Conservation (phyloP, 2,329 filamentous ascomycete species). For the Pseudogymnoascus sp. region DNA sequence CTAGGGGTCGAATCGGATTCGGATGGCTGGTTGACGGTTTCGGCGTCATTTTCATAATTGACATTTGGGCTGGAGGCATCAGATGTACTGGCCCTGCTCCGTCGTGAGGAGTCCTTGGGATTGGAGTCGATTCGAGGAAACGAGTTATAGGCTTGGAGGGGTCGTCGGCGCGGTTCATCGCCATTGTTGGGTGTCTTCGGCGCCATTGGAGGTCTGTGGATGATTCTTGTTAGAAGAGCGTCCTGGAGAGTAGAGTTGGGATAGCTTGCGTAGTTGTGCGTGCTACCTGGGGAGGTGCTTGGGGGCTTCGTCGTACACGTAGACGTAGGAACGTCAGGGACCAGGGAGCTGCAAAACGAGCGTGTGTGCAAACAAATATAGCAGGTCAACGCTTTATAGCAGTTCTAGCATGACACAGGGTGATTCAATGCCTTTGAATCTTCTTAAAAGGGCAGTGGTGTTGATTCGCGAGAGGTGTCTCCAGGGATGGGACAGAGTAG, state of each 20-base stretch:
- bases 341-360: neutral
- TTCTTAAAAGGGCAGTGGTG: neutral
- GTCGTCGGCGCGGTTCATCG: conserved; percentile 21
- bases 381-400: neutral
- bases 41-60: neutral
- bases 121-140: conserved; percentile 29
- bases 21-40: neutral
- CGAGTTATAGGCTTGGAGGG: conserved; percentile 30
- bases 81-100: conserved; percentile 25
- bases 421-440: neutral
- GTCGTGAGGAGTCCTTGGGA: conserved; percentile 17
- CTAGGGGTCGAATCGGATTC: neutral
- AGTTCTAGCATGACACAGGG: neutral
- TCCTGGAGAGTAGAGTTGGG: neutral
- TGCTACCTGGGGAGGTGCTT: conserved; percentile 1
- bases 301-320: neutral
- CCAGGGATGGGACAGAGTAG: neutral
- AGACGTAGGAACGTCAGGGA: neutral
- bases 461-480: neutral
- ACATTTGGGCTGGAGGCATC: conserved; percentile 10
- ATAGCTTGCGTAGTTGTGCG: neutral
- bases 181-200: neutral
- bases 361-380: neutral
- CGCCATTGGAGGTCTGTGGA: neutral
- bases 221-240: neutral